phyloP scores from a whole-genome alignment of 345 rosid species.

The Streptanthus diversifolius region DNA sequence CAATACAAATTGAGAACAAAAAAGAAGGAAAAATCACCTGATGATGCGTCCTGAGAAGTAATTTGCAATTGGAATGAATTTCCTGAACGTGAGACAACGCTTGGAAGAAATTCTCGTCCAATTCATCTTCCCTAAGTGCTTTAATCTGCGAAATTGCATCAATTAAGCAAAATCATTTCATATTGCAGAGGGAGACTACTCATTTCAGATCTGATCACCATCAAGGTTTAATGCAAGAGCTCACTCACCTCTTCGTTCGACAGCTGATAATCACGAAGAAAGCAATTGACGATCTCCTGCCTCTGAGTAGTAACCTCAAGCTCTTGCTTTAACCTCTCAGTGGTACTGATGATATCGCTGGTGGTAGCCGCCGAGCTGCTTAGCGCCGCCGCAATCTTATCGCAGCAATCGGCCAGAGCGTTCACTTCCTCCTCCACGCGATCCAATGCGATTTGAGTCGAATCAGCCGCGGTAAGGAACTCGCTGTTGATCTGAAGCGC shows the following conservation, averaged over 20 bases:
- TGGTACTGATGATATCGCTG: conserved; percentile 78
- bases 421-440: conserved; percentile 93
- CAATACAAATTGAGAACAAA: not conserved
- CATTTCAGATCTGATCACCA: conserved; percentile 16
- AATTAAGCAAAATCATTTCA: not conserved
- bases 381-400: conserved; percentile 81
- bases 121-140: conserved; percentile 84
- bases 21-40: conserved; percentile 46
- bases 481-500: conserved; percentile 77
- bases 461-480: conserved; percentile 68
- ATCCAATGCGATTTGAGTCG: conserved; percentile 85
- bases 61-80: conserved; percentile 91
- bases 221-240: not conserved
- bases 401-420: conserved; percentile 90
- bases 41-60: conserved; percentile 92
- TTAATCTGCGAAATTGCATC: conserved; percentile 49
- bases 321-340: conserved; percentile 92
- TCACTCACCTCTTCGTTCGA: conserved; percentile 84
- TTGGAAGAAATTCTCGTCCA: conserved; percentile 80
- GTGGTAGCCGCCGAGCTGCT: conserved; percentile 83
- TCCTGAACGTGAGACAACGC: conserved; percentile 95
- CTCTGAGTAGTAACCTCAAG: conserved; percentile 85
- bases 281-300: conserved; percentile 87
- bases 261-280: conserved; percentile 95
- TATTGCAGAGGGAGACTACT: not conserved